Base-by-base conservation (phyloP, 1,284 basidiomycete genomes). In the Malassezia restricta region DNA sequence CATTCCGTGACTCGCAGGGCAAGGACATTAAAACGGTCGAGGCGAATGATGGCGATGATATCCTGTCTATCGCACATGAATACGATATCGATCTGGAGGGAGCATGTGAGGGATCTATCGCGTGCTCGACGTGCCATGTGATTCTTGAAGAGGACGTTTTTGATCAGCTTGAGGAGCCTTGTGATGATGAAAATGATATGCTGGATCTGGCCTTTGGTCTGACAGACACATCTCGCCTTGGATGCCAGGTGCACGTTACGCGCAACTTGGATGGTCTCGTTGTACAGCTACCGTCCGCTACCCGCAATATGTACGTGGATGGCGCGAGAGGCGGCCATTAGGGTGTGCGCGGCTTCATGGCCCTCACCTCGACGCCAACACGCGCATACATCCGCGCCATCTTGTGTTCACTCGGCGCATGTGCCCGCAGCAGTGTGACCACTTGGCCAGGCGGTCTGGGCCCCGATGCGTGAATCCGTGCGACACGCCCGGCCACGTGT, bases 51-150 rank as follows among this genome's bases (percentile, higher is more conserved):
- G 92, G 91, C 12, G 92, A 98, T 71, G 88, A 94, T 73, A 76
- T 98, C 30, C 77, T 98, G 40, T 82, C 82, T 40, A 79, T 98
- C 53, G 91, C 92, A 3, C 91, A 95, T 72, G 91, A 96, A 74
- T 83, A 94, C 73, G 92, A 96, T 66, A 82, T 98, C 51, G 92
- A 98, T 71, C 79, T 98, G n/a, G 92, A 98, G 90, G 58, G 61
- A 31, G 70, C 70, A 1, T 98, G 94, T 74, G 92, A 96, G 78
- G 86, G 88, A 43, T 94, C 88, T 0, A 82, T 95, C 49, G 94
- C 92, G 17, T 98, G 92, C 74, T 96, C 91, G 28, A 98, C 94
- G 35, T 98, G 94, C 74, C 92, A 98, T 74, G 83, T 96, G 54
- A 88, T 96, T 51, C 79, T 96, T 40, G 79, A 83, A 43, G 82